Evolutionary conservation across 352 stramenopile genomes (phyloP).

Genomic region (Globisporangium mamillatum): DNA sequence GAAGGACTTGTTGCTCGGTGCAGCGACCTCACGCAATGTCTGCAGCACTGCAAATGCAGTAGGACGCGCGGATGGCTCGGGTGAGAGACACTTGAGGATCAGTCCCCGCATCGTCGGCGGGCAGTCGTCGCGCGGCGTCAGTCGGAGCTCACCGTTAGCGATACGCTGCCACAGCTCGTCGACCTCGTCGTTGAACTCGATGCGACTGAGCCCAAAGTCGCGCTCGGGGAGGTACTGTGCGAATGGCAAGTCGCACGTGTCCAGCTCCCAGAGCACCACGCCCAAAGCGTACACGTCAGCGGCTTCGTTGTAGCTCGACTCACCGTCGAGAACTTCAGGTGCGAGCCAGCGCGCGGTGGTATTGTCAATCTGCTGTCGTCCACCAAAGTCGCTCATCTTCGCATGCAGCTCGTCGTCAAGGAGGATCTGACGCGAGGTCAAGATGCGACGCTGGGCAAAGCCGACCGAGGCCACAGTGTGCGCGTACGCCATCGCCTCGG

Average conservation of each 20-base stretch:
- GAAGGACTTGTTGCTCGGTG: background rate
- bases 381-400: constrained; percentile 31
- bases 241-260: constrained; percentile 14
- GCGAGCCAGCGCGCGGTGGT: constrained; percentile 16
- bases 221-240: constrained; percentile 11
- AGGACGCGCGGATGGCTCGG: constrained; percentile 15
- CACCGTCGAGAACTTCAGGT: constrained; percentile 23
- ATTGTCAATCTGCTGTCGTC: constrained; percentile 13
- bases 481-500: constrained; percentile 25
- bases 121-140: constrained; percentile 6
- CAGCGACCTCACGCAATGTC: constrained; percentile 1
- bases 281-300: constrained; percentile 33
- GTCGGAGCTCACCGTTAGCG: constrained; percentile 7
- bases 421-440: constrained; percentile 31
- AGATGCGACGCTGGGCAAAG: constrained; percentile 17
- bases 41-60: constrained; percentile 12
- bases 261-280: constrained; percentile 27
- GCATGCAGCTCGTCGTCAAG: constrained; percentile 16
- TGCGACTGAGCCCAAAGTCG: constrained; percentile 17
- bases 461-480: constrained; percentile 18
- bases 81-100: constrained; percentile 18
- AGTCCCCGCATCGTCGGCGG: constrained; percentile 6
- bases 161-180: constrained; percentile 16
- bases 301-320: constrained; percentile 20
- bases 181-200: constrained; percentile 10